Evolutionary conservation across 495 filamentous ascomycete species (phyloP).

Genomic region (Podospora sp.): DNA sequence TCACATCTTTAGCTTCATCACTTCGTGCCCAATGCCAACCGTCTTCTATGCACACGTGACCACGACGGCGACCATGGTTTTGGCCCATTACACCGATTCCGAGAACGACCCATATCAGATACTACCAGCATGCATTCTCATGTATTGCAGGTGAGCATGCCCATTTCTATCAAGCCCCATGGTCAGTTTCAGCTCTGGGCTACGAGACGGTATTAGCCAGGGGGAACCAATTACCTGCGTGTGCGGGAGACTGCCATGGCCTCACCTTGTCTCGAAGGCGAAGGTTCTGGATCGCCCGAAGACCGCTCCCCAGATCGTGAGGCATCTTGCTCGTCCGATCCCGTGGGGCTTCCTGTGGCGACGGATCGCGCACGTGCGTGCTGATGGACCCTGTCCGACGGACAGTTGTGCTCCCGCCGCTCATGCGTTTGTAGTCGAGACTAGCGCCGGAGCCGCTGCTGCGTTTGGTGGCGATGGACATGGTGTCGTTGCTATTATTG

Average conservation of each 20-base stretch:
- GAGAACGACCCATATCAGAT: not conserved
- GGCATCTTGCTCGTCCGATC: slow-evolving; percentile 5
- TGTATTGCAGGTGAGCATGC: slow-evolving; percentile 7
- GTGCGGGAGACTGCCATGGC: slow-evolving; percentile 46
- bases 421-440: slow-evolving; percentile 18
- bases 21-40: not conserved
- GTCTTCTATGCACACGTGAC: not conserved
- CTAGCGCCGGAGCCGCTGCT: slow-evolving; percentile 20
- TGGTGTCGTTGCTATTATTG: slow-evolving; percentile 23
- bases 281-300: slow-evolving; percentile 31
- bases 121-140: not conserved
- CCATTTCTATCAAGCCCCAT: slow-evolving; percentile 9
- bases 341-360: slow-evolving; percentile 8
- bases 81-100: not conserved
- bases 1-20: slow-evolving; percentile 1
- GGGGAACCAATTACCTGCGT: slow-evolving; percentile 40
- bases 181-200: slow-evolving; percentile 13
- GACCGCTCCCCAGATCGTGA: slow-evolving; percentile 19
- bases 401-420: slow-evolving; percentile 16
- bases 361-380: not conserved
- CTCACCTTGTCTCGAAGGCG: slow-evolving; percentile 35
- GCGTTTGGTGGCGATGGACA: slow-evolving; percentile 28
- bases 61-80: not conserved
- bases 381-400: slow-evolving; percentile 3
- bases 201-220: slow-evolving; percentile 7